Evolutionary conservation across 2,329 filamentous ascomycete genomes (phyloP).

Genomic region (Fonsecaea erecta): DNA sequence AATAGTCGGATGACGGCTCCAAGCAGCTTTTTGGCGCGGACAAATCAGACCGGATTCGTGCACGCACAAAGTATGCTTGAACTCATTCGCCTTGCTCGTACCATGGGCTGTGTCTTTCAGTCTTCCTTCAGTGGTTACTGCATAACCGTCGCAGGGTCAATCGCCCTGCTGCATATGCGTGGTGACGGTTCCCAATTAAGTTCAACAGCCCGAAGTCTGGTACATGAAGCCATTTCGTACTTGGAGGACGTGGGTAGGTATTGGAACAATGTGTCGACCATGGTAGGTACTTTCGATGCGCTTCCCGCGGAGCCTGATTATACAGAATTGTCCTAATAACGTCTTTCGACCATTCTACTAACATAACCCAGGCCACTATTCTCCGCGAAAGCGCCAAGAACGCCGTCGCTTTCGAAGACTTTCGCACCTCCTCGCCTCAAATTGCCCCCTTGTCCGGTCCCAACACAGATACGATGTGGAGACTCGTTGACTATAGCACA

Average conservation of each 20-base stretch:
- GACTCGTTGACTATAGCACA: slow-evolving; percentile 23
- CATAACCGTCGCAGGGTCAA: slow-evolving; percentile 39
- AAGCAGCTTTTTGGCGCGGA: slow-evolving; percentile 38
- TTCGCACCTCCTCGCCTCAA: neutral
- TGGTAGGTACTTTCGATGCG: slow-evolving; percentile 9
- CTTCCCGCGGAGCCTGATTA: no score
- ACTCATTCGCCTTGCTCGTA: slow-evolving; percentile 37
- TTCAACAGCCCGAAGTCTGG: neutral
- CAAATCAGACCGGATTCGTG: neutral
- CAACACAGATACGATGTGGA: slow-evolving; percentile 12
- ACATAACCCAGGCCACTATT: neutral
- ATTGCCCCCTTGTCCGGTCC: slow-evolving; percentile 4
- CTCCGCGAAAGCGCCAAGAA: neutral
- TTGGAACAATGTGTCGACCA: slow-evolving; percentile 17
- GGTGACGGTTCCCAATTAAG: neutral
- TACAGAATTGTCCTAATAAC: no score
- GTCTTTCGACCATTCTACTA: no score
- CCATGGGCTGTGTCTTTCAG: slow-evolving; percentile 35
- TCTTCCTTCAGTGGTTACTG: slow-evolving; percentile 45
- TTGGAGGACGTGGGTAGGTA: slow-evolving; percentile 13
- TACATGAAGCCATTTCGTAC: slow-evolving; percentile 6
- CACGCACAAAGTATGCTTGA: slow-evolving; percentile 5
- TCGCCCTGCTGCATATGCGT: slow-evolving; percentile 7
- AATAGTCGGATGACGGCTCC: slow-evolving; percentile 39
- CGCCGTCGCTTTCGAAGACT: neutral